Evolutionary conservation across 768 basidiomycete species (phyloP).

Genomic region (Arthromyces matolae): DNA sequence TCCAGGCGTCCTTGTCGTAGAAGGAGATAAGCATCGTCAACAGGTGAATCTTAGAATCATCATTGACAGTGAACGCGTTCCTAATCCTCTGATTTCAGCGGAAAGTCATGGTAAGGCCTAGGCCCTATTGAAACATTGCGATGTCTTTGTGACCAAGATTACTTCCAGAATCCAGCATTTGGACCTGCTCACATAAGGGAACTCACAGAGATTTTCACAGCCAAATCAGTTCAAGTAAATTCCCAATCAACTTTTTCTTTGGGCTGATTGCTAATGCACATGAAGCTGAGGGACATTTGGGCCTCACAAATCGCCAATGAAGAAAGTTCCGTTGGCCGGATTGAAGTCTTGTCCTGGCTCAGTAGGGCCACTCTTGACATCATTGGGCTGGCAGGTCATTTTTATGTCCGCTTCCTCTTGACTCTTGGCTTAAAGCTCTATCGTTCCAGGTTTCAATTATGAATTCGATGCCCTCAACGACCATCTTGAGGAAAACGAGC

Average conservation of each 20-base stretch:
- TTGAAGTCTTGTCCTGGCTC: constrained; percentile 65
- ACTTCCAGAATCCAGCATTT: constrained; percentile 76
- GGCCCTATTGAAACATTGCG: too few relatives aligned
- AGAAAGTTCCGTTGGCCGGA: constrained; percentile 20
- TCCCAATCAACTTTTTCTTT: not conserved
- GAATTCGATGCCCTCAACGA: constrained; percentile 21
- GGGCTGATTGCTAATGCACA: not conserved
- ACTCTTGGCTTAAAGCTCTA: constrained; percentile 26
- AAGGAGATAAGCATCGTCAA: constrained; percentile 45
- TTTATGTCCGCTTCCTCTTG: constrained; percentile 9
- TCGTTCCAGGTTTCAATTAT: constrained; percentile 30
- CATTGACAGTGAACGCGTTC: not conserved
- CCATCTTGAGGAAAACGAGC: constrained; percentile 33
- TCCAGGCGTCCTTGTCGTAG: constrained; percentile 48
- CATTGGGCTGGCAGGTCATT: constrained; percentile 65
- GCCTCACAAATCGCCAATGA: constrained; percentile 30
- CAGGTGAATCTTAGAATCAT: constrained; percentile 27
- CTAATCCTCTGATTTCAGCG: constrained; percentile 26
- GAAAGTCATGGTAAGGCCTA: constrained; percentile 42
- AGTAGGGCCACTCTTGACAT: constrained; percentile 70
- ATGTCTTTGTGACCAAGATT: too few relatives aligned
- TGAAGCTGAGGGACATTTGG: constrained; percentile 51
- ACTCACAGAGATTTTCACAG: constrained; percentile 52
- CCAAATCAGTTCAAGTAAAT: constrained; percentile 48
- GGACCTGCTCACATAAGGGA: constrained; percentile 56